Percentiles rank a stretch among this genome's conserved stretches.
These are phyloP conservation scores for Metarhizium sp. DNA, from an alignment of 2,329 filamentous ascomycete species.

Conservation along the genomic window DNA sequence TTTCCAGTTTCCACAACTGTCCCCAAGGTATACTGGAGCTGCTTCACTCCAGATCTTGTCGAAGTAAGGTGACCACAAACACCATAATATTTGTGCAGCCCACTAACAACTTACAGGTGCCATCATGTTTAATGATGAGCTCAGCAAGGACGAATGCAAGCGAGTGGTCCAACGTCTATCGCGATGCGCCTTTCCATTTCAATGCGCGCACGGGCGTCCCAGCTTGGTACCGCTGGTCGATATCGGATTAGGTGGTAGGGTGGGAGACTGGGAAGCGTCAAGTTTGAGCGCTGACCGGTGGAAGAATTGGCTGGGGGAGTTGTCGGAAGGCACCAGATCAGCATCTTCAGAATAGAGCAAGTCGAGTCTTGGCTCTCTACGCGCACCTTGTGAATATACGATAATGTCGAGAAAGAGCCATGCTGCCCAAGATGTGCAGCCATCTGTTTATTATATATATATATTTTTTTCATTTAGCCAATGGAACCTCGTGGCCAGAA, in stretches of 20 bases:
- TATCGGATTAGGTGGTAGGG: slow-evolving; percentile 23
- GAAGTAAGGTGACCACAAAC: slow-evolving; percentile 37
- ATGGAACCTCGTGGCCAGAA: no score
- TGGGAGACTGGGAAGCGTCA: slow-evolving; percentile 17
- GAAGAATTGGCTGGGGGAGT: slow-evolving; percentile 13
- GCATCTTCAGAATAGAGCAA: no score
- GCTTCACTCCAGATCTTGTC: slow-evolving; percentile 65
- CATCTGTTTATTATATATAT: no score
- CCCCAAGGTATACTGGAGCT: slow-evolving; percentile 69
- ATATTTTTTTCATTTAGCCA: no score
- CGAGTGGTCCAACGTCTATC: slow-evolving; percentile 48
- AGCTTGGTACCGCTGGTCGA: slow-evolving; percentile 56
- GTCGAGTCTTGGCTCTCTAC: no score
- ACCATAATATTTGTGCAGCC: background rate
- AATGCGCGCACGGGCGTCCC: slow-evolving; percentile 71
- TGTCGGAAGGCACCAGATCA: background rate
- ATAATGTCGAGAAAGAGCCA: no score
- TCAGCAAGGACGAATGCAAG: slow-evolving; percentile 49
- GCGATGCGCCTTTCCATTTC: slow-evolving; percentile 63
- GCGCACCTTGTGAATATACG: no score
- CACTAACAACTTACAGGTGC: slow-evolving; percentile 34
- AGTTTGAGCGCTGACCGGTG: slow-evolving; percentile 6
- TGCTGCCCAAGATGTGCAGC: no score
- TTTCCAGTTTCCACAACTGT: slow-evolving; percentile 55
- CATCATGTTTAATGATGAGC: slow-evolving; percentile 75